Evolutionary conservation across 352 stramenopile species (phyloP).

Genomic region (Phytopythium vexans): DNA sequence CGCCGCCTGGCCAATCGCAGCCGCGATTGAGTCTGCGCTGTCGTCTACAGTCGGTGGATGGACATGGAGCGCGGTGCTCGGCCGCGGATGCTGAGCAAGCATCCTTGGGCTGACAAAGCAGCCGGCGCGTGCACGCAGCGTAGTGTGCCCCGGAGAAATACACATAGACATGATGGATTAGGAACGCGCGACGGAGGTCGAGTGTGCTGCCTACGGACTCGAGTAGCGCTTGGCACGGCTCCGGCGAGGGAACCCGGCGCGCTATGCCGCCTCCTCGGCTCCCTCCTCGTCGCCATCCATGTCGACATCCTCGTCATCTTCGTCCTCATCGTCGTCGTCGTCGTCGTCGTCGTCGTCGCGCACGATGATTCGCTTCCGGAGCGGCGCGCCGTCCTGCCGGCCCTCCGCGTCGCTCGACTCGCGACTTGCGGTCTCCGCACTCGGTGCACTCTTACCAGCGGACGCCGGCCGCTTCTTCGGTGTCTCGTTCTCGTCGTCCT

Average conservation of each 20-base stretch:
- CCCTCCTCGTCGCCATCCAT: constrained; percentile 1
- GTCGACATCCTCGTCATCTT: constrained; percentile 8
- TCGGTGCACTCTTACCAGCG: constrained; percentile 16
- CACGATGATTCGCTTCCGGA: constrained; percentile 10
- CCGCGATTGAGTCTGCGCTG: no score
- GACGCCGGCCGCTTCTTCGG: constrained; percentile 10
- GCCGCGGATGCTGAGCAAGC: no score
- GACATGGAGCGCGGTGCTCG: no score
- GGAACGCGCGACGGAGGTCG: neutral
- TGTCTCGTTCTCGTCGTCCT: constrained; percentile 32
- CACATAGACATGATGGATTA: no score
- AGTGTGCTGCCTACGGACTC: neutral
- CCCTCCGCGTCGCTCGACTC: constrained; percentile 16
- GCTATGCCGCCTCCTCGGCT: constrained; percentile 1
- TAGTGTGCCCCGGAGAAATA: no score
- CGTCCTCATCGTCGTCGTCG: constrained; percentile 30
- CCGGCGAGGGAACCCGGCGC: neutral
- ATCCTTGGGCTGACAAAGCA: no score
- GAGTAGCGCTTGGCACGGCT: no score
- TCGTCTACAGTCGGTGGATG: no score
- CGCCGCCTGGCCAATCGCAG: no score
- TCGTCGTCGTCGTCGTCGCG: constrained; percentile 33
- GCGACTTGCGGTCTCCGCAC: constrained; percentile 12
- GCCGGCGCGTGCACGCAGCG: no score
- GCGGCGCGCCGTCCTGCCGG: constrained; percentile 1